A percentile compares a stretch with the other conserved stretches of the same genome.
Evolutionary conservation across 2,329 filamentous ascomycete genomes (phyloP).

Genomic region (Cladophialophora yegresii): DNA sequence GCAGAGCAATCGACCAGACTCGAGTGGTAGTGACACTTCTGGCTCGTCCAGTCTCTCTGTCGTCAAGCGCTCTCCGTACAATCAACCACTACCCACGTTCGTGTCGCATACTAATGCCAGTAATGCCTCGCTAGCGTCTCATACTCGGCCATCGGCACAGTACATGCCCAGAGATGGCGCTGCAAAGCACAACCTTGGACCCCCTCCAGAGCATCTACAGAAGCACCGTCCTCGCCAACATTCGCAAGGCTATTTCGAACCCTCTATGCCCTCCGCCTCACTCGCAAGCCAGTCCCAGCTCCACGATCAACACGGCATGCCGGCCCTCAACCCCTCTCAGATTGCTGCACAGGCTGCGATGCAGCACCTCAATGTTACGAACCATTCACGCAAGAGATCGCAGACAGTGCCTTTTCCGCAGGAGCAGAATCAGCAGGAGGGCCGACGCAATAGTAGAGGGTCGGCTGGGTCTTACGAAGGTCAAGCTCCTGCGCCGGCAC

Average conservation of each 20-base stretch:
- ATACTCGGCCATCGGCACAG: conserved; percentile 42
- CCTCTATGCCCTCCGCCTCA: conserved; percentile 59
- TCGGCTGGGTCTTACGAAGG: conserved; percentile 39
- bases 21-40: conserved; percentile 52
- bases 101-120: conserved; percentile 39
- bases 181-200: conserved; percentile 38
- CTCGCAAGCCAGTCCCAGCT: conserved; percentile 38
- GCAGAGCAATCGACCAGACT: conserved; percentile 43
- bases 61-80: conserved; percentile 44
- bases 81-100: conserved; percentile 39
- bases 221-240: conserved; percentile 54
- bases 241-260: conserved; percentile 69
- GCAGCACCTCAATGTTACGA: conserved; percentile 52
- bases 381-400: conserved; percentile 56
- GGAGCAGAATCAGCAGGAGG: conserved; percentile 40
- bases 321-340: conserved; percentile 59
- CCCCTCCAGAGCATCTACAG: conserved; percentile 41
- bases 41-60: conserved; percentile 49
- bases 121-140: conserved; percentile 42
- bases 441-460: conserved; percentile 41
- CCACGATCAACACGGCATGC: conserved; percentile 45
- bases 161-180: conserved; percentile 46
- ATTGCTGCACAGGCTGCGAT: conserved; percentile 69
- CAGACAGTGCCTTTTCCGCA: conserved; percentile 51
- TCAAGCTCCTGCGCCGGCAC: conserved; percentile 35